These are phyloP conservation scores for Oxyria digyna DNA, from an alignment of 148 eudicot species.

Conservation along the genomic window DNA sequence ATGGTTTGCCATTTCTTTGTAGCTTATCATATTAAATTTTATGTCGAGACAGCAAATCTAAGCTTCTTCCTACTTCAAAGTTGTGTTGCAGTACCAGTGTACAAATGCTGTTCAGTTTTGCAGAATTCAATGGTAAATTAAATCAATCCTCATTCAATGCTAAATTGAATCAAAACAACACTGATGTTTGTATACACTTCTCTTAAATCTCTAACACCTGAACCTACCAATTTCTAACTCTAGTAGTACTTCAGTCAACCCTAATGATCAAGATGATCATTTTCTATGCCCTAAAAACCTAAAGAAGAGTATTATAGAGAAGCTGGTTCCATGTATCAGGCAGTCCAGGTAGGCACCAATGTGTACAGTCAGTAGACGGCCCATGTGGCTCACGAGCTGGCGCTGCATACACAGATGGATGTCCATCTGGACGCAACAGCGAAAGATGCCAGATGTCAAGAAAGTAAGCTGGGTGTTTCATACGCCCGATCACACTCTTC, in stretches of 20 bases:
- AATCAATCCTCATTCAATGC: neutral
- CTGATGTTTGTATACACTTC: neutral
- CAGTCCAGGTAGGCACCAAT: constrained; percentile 59
- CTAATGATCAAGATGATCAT: neutral
- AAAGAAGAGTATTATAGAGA: constrained; percentile 23
- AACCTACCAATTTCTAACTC: neutral
- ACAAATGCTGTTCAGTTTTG: neutral
- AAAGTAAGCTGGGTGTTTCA: constrained; percentile 21
- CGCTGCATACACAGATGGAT: constrained; percentile 25
- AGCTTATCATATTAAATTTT: neutral
- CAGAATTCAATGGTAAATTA: neutral
- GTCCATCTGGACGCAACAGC: constrained; percentile 38
- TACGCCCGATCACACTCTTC: constrained; percentile 21
- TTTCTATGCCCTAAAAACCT: neutral
- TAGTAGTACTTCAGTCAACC: neutral
- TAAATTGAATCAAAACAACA: neutral
- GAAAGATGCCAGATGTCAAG: constrained; percentile 30
- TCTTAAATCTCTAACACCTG: neutral
- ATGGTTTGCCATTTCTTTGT: neutral
- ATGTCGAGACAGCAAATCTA: neutral
- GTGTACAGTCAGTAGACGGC: constrained; percentile 32
- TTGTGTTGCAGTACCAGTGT: neutral
- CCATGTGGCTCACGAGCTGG: constrained; percentile 8
- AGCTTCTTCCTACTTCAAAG: neutral
- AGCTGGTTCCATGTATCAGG: constrained; percentile 63